Evolutionary conservation across 2,329 filamentous ascomycete genomes (phyloP).

Genomic region (Cytospora piceicola): DNA sequence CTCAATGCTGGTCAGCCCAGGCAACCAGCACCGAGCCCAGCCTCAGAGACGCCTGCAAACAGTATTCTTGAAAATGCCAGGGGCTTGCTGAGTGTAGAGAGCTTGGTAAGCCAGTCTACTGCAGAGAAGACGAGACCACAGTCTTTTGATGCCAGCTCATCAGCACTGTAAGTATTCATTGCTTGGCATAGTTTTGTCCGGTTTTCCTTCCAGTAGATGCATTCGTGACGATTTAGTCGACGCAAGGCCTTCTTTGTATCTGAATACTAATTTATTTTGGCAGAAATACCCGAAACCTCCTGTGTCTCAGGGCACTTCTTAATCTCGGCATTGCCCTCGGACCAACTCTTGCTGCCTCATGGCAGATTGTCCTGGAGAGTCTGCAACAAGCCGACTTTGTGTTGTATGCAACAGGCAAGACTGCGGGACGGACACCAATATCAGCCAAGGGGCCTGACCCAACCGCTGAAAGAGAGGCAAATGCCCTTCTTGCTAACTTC

Average conservation of each 20-base stretch:
- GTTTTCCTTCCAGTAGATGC: not conserved
- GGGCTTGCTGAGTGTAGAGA: slow-evolving; percentile 75
- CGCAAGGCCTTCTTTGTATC: too few species aligned
- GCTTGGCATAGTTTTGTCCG: too few species aligned
- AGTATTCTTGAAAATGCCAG: slow-evolving; percentile 73
- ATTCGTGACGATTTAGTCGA: not conserved
- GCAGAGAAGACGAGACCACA: slow-evolving; percentile 63
- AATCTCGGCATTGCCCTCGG: slow-evolving; percentile 95
- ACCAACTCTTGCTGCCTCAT: slow-evolving; percentile 81
- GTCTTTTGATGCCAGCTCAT: slow-evolving; percentile 57
- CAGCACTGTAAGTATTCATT: slow-evolving; percentile 52
- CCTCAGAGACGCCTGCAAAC: slow-evolving; percentile 52
- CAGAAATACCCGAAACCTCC: slow-evolving; percentile 78
- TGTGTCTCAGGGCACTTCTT: slow-evolving; percentile 88
- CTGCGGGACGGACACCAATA: slow-evolving; percentile 55
- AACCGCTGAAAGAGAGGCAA: slow-evolving; percentile 55
- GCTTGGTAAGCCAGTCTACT: slow-evolving; percentile 60
- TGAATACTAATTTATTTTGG: not conserved
- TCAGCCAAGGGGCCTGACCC: slow-evolving; percentile 51
- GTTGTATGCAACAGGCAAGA: slow-evolving; percentile 66
- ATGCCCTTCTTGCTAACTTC: slow-evolving; percentile 66
- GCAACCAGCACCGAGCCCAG: slow-evolving; percentile 49
- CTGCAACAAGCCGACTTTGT: slow-evolving; percentile 92
- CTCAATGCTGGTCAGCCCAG: slow-evolving; percentile 53
- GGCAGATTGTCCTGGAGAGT: slow-evolving; percentile 90